Evolutionary conservation across 2,329 filamentous ascomycete species (phyloP).

Genomic region (Colletotrichum sp.): DNA sequence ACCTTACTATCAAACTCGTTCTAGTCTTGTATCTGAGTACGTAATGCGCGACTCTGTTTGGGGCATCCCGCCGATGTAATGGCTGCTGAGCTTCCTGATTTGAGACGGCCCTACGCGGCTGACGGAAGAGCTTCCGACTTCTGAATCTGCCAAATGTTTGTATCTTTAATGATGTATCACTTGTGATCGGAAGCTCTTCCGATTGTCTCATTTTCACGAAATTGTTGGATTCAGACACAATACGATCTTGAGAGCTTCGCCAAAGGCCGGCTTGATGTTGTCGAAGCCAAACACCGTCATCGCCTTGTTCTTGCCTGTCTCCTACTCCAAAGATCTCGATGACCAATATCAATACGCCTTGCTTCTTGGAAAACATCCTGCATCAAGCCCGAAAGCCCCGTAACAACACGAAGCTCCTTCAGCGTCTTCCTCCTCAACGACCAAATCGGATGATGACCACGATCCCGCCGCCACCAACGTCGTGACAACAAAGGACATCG

Average conservation of each 20-base stretch:
- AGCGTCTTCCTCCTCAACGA: background rate
- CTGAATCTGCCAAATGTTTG: background rate
- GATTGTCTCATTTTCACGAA: background rate
- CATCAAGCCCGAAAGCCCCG: too few species aligned
- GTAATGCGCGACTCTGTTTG: background rate
- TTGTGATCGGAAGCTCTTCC: background rate
- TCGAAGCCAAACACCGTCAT: background rate
- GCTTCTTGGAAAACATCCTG: background rate
- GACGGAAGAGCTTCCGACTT: background rate
- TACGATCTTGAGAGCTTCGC: background rate
- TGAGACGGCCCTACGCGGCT: background rate
- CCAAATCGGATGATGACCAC: background rate
- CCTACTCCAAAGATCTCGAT: background rate
- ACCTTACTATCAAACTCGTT: background rate
- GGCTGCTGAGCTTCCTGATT: background rate
- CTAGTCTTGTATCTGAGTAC: background rate
- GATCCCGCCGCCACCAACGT: background rate
- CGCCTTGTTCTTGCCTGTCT: background rate
- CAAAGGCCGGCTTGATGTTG: background rate
- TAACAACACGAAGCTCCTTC: too few species aligned
- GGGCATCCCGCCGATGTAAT: background rate
- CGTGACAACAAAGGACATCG: slow-evolving; percentile 29
- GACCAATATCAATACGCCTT: background rate
- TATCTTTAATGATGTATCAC: background rate
- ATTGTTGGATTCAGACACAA: background rate